Conservation (phyloP, 2,329 filamentous ascomycete species). For the Colletotrichum sp. region DNA sequence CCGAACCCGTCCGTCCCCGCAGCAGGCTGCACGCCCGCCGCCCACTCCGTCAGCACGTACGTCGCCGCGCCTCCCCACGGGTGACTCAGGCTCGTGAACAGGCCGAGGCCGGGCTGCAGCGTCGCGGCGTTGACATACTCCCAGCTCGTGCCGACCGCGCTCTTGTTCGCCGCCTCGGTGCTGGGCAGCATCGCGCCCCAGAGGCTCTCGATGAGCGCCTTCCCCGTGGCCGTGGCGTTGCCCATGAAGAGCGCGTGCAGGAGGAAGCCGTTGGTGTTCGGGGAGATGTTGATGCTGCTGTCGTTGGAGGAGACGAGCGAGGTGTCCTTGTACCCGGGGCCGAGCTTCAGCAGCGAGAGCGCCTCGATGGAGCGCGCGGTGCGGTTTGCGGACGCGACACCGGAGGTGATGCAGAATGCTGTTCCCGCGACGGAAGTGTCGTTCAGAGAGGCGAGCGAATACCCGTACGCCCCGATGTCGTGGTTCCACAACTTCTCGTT, state of each 20-base stretch:
- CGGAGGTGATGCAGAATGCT: conserved; percentile 25
- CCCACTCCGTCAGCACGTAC: conserved; percentile 44
- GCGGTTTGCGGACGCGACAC: conserved; percentile 10
- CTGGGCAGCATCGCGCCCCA: conserved; percentile 45
- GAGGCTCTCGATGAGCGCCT: conserved; percentile 37
- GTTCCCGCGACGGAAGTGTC: conserved; percentile 19
- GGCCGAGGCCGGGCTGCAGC: conserved; percentile 40
- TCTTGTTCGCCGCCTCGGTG: conserved; percentile 19
- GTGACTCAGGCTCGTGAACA: conserved; percentile 47
- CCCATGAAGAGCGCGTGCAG: conserved; percentile 38
- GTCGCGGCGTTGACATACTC: conserved; percentile 44
- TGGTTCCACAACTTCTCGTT: conserved; percentile 26
- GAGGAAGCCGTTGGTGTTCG: conserved; percentile 51
- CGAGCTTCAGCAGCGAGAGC: conserved; percentile 8
- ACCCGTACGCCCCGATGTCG: conserved; percentile 14
- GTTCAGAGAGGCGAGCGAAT: neutral
- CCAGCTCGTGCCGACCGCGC: conserved; percentile 45
- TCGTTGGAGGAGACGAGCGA: conserved; percentile 8
- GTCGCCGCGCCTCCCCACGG: conserved; percentile 50
- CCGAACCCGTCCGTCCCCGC: conserved; percentile 22
- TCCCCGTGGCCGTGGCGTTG: conserved; percentile 26
- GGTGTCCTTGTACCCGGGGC: conserved; percentile 24
- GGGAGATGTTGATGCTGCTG: conserved; percentile 44
- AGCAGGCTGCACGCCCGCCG: conserved; percentile 28
- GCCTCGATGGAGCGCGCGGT: conserved; percentile 12